Conservation (phyloP, 306 rosid species). For the Vigna unguiculata region DNA sequence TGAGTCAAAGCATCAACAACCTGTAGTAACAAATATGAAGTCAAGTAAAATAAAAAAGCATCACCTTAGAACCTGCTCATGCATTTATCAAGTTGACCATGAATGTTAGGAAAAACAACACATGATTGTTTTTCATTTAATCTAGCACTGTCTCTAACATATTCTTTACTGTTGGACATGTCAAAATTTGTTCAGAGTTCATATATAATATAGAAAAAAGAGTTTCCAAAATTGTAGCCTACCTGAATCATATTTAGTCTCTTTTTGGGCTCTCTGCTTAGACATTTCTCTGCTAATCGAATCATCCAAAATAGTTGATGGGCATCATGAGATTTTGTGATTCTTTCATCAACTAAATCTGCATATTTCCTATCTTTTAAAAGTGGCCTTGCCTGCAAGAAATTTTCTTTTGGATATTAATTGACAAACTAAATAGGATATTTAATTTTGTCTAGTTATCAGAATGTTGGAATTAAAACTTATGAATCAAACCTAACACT, state of each 20-base stretch:
- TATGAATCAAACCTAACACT: not conserved
- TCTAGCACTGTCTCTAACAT: not conserved
- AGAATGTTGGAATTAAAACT: constrained; percentile 25
- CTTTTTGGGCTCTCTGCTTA: constrained; percentile 71
- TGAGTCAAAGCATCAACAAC: constrained; percentile 57
- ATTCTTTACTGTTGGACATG: not conserved
- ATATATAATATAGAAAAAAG: not conserved
- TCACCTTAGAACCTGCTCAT: constrained; percentile 6
- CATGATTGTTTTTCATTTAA: not conserved
- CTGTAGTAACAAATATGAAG: constrained; percentile 47
- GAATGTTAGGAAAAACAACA: not conserved
- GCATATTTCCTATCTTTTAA: constrained; percentile 85
- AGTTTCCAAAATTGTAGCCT: constrained; percentile 2
- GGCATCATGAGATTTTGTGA: constrained; percentile 58
- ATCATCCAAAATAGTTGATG: constrained; percentile 89
- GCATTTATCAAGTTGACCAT: not conserved
- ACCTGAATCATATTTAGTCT: constrained; percentile 71
- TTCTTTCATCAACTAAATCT: constrained; percentile 71
- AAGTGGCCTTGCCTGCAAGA: constrained; percentile 86
- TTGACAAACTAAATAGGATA: not conserved
- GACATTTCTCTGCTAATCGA: constrained; percentile 78
- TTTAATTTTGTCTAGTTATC: not conserved
- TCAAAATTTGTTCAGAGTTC: not conserved
- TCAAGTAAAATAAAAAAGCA: not conserved
- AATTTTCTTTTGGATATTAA: constrained; percentile 10